A percentile compares a stretch with the other conserved stretches of the same genome.
phyloP scores from a whole-genome alignment of 257 asterid species.

The Ophiorrhiza pumila region DNA sequence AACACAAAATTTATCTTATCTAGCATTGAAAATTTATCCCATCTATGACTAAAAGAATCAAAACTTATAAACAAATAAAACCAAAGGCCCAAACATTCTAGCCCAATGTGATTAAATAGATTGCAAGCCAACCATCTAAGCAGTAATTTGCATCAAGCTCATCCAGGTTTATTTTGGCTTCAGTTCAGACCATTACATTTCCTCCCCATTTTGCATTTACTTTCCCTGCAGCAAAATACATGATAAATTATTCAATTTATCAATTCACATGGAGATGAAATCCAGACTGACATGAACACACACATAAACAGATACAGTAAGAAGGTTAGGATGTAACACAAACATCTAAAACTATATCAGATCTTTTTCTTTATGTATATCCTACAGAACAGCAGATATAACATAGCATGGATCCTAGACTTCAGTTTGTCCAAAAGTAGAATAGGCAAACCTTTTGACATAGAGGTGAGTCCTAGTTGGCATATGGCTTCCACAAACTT shows the following conservation, averaged over 20 bases:
- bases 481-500: slow-evolving; percentile 61
- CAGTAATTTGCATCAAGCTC: slow-evolving; percentile 8
- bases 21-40: too few species aligned
- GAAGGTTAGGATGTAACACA: neutral
- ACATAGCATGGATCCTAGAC: slow-evolving; percentile 17
- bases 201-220: slow-evolving; percentile 21
- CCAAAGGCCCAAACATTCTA: too few species aligned
- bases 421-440: neutral
- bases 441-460: slow-evolving; percentile 45
- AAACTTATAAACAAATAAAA: too few species aligned
- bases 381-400: slow-evolving; percentile 50
- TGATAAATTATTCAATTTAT: neutral
- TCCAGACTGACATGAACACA: neutral
- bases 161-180: slow-evolving; percentile 79
- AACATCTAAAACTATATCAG: neutral
- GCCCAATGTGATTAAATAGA: too few species aligned
- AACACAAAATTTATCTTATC: too few species aligned
- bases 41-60: too few species aligned
- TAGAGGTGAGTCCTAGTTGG: slow-evolving; percentile 60
- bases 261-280: neutral
- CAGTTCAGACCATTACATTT: slow-evolving; percentile 65
- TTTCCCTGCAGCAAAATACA: neutral
- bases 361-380: slow-evolving; percentile 82
- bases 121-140: too few species aligned
- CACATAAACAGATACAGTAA: neutral